A percentile compares a stretch with the other conserved stretches of the same genome.
Conservation (phyloP, 495 filamentous ascomycete genomes). For the Penicillium lividum region DNA sequence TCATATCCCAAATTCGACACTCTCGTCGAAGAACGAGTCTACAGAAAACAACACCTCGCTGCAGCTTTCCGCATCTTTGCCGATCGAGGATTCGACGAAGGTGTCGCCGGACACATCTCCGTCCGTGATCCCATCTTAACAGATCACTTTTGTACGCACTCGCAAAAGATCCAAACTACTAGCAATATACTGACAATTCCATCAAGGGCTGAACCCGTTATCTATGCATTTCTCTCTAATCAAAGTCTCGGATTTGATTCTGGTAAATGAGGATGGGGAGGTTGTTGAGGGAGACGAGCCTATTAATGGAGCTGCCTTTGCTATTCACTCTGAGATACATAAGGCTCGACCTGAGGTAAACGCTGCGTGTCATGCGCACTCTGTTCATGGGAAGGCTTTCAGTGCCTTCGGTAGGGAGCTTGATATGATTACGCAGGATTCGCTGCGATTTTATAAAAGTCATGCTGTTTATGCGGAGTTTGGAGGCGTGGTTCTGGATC, state of each 20-base stretch:
- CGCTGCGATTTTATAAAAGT: conserved; percentile 49
- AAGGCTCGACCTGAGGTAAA: conserved; percentile 31
- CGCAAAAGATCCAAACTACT: neutral
- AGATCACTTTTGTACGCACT: conserved; percentile 10
- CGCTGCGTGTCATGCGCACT: conserved; percentile 37
- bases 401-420: conserved; percentile 28
- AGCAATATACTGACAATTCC: neutral
- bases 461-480: conserved; percentile 44
- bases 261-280: conserved; percentile 26
- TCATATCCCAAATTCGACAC: conserved; percentile 7
- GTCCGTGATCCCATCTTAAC: conserved; percentile 58
- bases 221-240: conserved; percentile 4
- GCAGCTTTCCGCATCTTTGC: conserved; percentile 61
- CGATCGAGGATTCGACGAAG: conserved; percentile 61
- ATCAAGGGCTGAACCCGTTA: conserved; percentile 6
- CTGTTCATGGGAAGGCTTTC: conserved; percentile 30
- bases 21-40: conserved; percentile 48
- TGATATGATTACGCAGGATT: conserved; percentile 46
- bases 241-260: conserved; percentile 31
- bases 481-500: conserved; percentile 52
- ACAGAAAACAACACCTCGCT: conserved; percentile 62
- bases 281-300: conserved; percentile 43
- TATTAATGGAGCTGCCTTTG: conserved; percentile 59
- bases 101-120: conserved; percentile 64
- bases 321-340: conserved; percentile 50